These are phyloP conservation scores for Coniella vitis DNA, from an alignment of 2,329 filamentous ascomycete genomes.

Conservation along the genomic window DNA sequence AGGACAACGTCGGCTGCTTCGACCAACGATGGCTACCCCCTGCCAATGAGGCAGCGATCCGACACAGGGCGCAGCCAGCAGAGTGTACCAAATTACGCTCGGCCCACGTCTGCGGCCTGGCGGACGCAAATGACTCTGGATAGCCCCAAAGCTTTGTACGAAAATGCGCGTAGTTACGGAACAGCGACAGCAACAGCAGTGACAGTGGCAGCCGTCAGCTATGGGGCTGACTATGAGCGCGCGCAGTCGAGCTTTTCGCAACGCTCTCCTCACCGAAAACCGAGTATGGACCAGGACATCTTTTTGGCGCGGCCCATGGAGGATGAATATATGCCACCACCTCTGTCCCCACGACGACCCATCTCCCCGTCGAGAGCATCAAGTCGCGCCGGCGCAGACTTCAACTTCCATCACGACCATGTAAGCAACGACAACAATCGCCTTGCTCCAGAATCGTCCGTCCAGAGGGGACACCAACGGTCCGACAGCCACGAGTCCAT, in stretches of 20 bases:
- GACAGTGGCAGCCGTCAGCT: constrained; percentile 22
- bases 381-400: constrained; percentile 24
- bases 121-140: constrained; percentile 19
- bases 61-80: constrained; percentile 24
- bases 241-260: constrained; percentile 49
- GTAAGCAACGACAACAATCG: constrained; percentile 26
- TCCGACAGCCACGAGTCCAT: constrained; percentile 72
- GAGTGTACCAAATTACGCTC: constrained; percentile 21
- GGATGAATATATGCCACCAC: constrained; percentile 59
- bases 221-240: constrained; percentile 26
- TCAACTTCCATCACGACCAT: constrained; percentile 27
- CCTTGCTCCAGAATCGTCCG: constrained; percentile 17
- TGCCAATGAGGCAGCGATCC: constrained; percentile 36
- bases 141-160: constrained; percentile 20
- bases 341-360: constrained; percentile 59
- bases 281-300: constrained; percentile 24
- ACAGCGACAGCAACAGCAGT: constrained; percentile 13
- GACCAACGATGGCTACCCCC: constrained; percentile 17
- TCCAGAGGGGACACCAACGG: constrained; percentile 36
- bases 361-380: constrained; percentile 35
- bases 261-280: constrained; percentile 35
- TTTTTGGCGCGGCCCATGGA: constrained; percentile 45
- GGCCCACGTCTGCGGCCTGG: constrained; percentile 20
- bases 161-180: constrained; percentile 17
- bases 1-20: constrained; percentile 6